Conservation (phyloP, 2,329 filamentous ascomycete genomes). For the Parafenestella ontariensis region DNA sequence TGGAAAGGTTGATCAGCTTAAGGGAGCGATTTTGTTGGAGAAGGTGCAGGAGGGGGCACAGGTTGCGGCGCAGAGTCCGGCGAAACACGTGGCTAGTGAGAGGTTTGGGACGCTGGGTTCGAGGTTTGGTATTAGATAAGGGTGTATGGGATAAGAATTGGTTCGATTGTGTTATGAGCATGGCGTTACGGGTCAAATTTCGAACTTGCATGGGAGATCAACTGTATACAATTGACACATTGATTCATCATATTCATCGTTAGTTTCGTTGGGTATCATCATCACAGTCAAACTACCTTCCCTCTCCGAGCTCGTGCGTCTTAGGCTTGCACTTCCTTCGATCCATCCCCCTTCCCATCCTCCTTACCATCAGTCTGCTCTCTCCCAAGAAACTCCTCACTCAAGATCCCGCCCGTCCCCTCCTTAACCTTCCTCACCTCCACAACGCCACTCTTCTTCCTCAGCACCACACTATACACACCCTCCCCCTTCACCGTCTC, state of each 20-base stretch:
- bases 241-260: neutral
- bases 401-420: slow-evolving; percentile 78
- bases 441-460: slow-evolving; percentile 68
- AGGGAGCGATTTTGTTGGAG: slow-evolving; percentile 87
- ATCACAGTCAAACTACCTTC: neutral
- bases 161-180: neutral
- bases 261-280: neutral
- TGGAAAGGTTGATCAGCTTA: slow-evolving; percentile 87
- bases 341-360: neutral
- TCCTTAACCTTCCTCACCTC: slow-evolving; percentile 78
- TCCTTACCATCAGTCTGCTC: neutral
- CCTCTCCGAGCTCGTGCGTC: neutral
- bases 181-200: neutral
- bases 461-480: slow-evolving; percentile 80
- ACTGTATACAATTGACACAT: neutral
- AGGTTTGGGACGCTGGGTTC: slow-evolving; percentile 45
- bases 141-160: neutral
- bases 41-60: slow-evolving; percentile 62
- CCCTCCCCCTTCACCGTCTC: slow-evolving; percentile 67
- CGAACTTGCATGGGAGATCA: neutral
- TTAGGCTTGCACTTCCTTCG: neutral
- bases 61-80: slow-evolving; percentile 44
- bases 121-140: slow-evolving; percentile 38
- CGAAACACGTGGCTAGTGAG: slow-evolving; percentile 35
- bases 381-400: slow-evolving; percentile 77